Evolutionary conservation across 768 basidiomycete species (phyloP), one percentile per base, ranked within the genome.

Genomic region (Leccinum subgranulosum): DNA sequence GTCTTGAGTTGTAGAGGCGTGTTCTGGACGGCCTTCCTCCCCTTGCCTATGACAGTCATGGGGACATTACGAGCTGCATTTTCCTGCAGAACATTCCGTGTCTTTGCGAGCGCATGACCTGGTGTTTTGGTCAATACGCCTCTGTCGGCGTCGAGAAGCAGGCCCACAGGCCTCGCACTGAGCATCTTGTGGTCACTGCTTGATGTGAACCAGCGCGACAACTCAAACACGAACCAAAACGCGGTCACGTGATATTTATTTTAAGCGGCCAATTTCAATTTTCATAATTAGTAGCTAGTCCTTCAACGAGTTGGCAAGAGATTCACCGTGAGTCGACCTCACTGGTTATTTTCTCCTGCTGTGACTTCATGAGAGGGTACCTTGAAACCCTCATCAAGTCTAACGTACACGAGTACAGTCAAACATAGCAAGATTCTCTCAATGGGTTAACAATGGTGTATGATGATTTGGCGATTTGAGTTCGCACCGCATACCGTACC

Each of bases 71-170:
- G 68, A 2, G 73, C 49, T 4, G 76, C 76, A 63, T 88, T 86
- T 63, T 87, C 84, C 60, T 78, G 78, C 29, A 79, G 68, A 27
- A 69, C 70, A 47, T 64, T 58, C 51, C 73, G 62, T 63, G 73
- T 66, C 71, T 76, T 75, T 67, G 69, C 72, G 31, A 76, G 69
- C 11, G 64, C 75, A 33, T 79, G 74, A n/a, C 80, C 84, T 2
- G 86, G 87, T 0, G 86, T 88, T 69, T 82, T 86, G 1, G 76
- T 64, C 15, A 58, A 15, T 3, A 61, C 43, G 25, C 48, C 62
- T 56, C 64, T 65, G 46, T 67, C 73, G 6, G 50, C 51, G 31
- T 73, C 67, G 50, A 77, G 57, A 36, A 71, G 46, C 39, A 74
- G 51, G 12, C 54, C 68, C 28, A 9, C 51, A 6, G 67, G 65